These are phyloP conservation scores for Hondaea fermentalgiana DNA, from an alignment of 108 stramenopile genomes.

Conservation along the genomic window DNA sequence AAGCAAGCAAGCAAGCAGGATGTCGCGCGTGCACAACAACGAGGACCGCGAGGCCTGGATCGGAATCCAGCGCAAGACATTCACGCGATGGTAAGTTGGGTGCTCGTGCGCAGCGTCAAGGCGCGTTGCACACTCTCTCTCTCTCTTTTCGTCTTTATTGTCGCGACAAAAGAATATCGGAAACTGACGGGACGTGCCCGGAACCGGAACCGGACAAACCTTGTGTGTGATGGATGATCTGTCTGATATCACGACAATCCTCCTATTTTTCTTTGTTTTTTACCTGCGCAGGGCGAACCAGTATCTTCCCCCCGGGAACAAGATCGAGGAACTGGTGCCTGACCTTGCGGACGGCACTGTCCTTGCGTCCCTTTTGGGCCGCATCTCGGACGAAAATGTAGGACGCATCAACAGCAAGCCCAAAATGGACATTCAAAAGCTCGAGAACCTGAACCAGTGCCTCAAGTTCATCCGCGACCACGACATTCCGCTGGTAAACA, in stretches of 20 bases:
- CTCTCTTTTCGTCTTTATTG: too few relatives aligned
- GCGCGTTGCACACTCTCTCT: too few relatives aligned
- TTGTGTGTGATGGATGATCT: too few relatives aligned
- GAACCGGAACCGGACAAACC: too few relatives aligned
- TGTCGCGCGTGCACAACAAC: background rate
- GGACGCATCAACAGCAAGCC: slow-evolving; percentile 22
- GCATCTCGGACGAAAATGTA: slow-evolving; percentile 24
- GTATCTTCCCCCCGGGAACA: background rate
- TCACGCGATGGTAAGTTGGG: slow-evolving; percentile 14
- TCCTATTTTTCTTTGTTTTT: too few relatives aligned
- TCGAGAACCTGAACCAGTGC: slow-evolving; percentile 26
- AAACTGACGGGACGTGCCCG: too few relatives aligned
- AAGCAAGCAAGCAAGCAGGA: too few relatives aligned
- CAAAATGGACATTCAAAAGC: slow-evolving; percentile 34
- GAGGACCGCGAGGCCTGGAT: slow-evolving; percentile 10
- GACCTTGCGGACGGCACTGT: slow-evolving; percentile 22
- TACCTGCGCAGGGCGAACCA: background rate
- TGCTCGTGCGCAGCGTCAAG: background rate
- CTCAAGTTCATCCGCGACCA: slow-evolving; percentile 21
- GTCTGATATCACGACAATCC: too few relatives aligned
- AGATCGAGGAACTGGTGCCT: slow-evolving; percentile 27
- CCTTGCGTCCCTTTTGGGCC: slow-evolving; percentile 16
- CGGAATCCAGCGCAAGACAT: slow-evolving; percentile 32
- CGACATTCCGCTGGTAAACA: slow-evolving; percentile 27
- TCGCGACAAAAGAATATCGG: too few relatives aligned